A percentile compares a stretch with the other conserved stretches of the same genome.
Evolutionary conservation across 108 stramenopile genomes (phyloP).

Genomic region (Epithemia pelagica): DNA sequence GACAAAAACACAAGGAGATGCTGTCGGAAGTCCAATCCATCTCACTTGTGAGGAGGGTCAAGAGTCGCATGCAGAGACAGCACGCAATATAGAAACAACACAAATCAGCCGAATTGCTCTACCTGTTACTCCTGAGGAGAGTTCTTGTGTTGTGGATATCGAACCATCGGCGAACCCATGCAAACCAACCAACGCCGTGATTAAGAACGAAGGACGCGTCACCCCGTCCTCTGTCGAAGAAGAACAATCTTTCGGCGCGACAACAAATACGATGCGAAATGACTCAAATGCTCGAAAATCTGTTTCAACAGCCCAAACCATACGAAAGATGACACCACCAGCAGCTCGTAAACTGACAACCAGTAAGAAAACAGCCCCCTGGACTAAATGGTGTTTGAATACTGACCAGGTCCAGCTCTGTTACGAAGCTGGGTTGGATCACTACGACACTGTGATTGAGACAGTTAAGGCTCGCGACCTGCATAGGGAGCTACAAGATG

Average conservation of each 20-base stretch:
- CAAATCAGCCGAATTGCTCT: too few relatives aligned
- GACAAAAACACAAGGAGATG: too few relatives aligned
- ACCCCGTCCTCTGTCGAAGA: not conserved
- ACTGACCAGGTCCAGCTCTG: slow-evolving; percentile 56
- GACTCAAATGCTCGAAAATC: too few relatives aligned
- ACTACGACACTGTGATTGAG: slow-evolving; percentile 78
- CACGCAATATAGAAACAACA: too few relatives aligned
- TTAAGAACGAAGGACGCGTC: not conserved
- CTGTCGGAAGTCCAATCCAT: too few relatives aligned
- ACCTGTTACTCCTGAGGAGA: not conserved
- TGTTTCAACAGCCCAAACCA: too few relatives aligned
- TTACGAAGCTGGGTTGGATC: slow-evolving; percentile 60
- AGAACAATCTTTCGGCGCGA: too few relatives aligned
- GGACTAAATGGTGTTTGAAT: slow-evolving; percentile 12
- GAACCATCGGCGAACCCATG: not conserved
- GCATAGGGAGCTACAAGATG: slow-evolving; percentile 68
- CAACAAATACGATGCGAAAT: too few relatives aligned
- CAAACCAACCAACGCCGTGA: not conserved
- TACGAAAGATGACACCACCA: too few relatives aligned
- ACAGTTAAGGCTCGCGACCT: slow-evolving; percentile 75
- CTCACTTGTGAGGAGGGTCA: too few relatives aligned
- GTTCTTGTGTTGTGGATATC: not conserved
- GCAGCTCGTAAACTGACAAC: too few relatives aligned
- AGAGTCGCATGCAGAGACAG: too few relatives aligned
- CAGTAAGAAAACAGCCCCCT: not conserved